These are phyloP conservation scores for Rutstroemia sp. DNA, from an alignment of 2,329 filamentous ascomycete species.

Conservation along the genomic window DNA sequence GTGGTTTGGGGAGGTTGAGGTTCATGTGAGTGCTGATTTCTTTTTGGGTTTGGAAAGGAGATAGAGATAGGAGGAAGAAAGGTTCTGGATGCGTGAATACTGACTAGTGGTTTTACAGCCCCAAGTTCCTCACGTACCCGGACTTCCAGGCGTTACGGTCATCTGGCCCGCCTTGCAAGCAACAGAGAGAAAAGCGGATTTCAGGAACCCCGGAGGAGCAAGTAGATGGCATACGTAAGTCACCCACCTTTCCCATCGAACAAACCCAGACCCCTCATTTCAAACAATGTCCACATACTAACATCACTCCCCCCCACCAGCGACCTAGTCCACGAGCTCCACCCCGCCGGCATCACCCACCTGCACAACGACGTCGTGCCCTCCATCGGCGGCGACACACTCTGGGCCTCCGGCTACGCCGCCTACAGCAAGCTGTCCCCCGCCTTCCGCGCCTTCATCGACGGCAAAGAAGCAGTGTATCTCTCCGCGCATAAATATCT, in stretches of 20 bases:
- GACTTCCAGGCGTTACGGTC: constrained; percentile 54
- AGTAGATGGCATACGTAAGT: constrained; percentile 56
- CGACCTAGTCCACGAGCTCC: constrained; percentile 63
- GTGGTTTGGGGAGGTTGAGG: constrained; percentile 56
- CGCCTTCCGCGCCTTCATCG: constrained; percentile 61
- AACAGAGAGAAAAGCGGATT: constrained; percentile 51
- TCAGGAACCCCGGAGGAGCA: constrained; percentile 60
- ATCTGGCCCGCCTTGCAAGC: constrained; percentile 65
- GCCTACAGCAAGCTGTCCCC: constrained; percentile 69
- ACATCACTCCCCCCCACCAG: not conserved
- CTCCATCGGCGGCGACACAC: constrained; percentile 56
- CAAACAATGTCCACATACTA: not conserved
- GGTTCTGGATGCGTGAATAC: not conserved
- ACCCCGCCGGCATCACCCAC: constrained; percentile 64
- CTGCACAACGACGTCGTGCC: constrained; percentile 60
- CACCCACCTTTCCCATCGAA: not conserved
- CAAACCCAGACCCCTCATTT: not conserved
- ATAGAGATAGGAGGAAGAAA: not conserved
- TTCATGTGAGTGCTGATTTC: constrained; percentile 47
- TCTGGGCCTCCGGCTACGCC: constrained; percentile 64
- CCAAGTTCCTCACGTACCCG: constrained; percentile 64
- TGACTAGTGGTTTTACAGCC: constrained; percentile 40
- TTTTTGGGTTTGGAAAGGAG: not conserved
- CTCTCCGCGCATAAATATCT: constrained; percentile 59
- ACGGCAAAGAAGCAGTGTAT: constrained; percentile 59